Percentiles rank a stretch among this genome's conserved stretches.
These are phyloP conservation scores for Tubosaeta brunneosetosa DNA, from an alignment of 768 basidiomycete genomes.

Conservation along the genomic window DNA sequence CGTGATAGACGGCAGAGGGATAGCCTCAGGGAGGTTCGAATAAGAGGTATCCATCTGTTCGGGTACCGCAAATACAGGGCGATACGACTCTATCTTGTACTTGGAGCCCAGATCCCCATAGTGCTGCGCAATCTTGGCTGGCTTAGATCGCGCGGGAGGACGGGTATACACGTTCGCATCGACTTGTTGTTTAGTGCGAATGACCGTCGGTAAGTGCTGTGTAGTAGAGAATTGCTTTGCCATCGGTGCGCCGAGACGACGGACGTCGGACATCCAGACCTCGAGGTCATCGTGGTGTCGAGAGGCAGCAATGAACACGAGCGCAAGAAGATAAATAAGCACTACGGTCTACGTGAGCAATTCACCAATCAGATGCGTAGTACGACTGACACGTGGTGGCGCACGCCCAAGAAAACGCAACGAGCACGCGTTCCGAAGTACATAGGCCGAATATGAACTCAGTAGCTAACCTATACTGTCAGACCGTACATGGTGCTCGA, in stretches of 20 bases:
- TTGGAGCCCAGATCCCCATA: conserved; percentile 38
- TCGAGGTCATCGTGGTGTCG: conserved; percentile 40
- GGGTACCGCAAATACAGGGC: conserved; percentile 20
- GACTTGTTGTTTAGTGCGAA: conserved; percentile 32
- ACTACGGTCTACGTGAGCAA: conserved; percentile 36
- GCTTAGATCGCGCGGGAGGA: conserved; percentile 37
- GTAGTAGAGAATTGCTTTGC: conserved; percentile 29
- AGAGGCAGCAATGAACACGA: conserved; percentile 43
- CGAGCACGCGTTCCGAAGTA: conserved; percentile 49
- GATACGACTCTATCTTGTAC: conserved; percentile 47
- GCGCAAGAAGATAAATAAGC: conserved; percentile 49
- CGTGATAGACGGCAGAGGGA: conserved; percentile 21
- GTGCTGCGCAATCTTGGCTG: conserved; percentile 28
- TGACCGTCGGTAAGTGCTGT: conserved; percentile 34
- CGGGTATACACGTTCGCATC: conserved; percentile 41
- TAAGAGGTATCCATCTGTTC: conserved; percentile 20
- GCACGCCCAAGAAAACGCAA: conserved; percentile 58
- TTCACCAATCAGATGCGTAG: neutral
- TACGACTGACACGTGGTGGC: conserved; percentile 37
- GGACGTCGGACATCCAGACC: conserved; percentile 51
- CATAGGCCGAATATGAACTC: conserved; percentile 29
- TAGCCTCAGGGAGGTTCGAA: conserved; percentile 23
- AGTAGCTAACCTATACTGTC: neutral
- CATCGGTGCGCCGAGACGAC: conserved; percentile 37
- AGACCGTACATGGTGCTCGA: neutral